phyloP scores from a whole-genome alignment of 129 eudicot genomes.

The Ambrosia artemisiifolia region DNA sequence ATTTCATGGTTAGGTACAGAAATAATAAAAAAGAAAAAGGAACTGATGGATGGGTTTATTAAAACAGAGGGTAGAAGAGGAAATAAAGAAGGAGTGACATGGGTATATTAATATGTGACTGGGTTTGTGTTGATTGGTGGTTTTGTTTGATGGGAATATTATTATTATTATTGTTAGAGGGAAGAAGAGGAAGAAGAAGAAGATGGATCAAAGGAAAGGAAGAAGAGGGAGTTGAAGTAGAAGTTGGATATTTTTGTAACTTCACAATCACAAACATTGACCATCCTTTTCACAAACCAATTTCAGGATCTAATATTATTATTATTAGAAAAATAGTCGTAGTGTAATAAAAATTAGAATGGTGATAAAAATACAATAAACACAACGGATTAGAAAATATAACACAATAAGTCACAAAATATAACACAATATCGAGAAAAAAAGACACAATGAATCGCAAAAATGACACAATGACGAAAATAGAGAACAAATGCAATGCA shows the following conservation, averaged over 20 bases:
- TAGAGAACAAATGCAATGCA: no score
- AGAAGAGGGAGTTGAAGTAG: background rate
- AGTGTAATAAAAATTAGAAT: no score
- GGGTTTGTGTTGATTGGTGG: background rate
- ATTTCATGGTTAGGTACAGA: conserved; percentile 43
- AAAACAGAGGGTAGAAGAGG: background rate
- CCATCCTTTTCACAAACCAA: conserved; percentile 15
- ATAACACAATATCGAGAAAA: no score
- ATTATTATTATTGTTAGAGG: background rate
- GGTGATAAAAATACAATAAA: no score
- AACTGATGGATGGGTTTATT: background rate
- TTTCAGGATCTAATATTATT: no score
- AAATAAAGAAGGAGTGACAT: background rate
- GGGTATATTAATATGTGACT: background rate
- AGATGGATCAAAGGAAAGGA: background rate
- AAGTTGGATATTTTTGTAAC: conserved; percentile 13
- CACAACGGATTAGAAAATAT: no score
- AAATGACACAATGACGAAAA: no score
- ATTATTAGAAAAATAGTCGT: no score
- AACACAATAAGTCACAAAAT: no score
- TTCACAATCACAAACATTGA: conserved; percentile 13
- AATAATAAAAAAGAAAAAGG: background rate
- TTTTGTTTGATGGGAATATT: background rate
- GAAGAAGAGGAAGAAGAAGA: background rate
- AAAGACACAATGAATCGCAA: no score